phyloP scores from a whole-genome alignment of 441 rosid species.

The Cnidoscolus chayamansa region DNA sequence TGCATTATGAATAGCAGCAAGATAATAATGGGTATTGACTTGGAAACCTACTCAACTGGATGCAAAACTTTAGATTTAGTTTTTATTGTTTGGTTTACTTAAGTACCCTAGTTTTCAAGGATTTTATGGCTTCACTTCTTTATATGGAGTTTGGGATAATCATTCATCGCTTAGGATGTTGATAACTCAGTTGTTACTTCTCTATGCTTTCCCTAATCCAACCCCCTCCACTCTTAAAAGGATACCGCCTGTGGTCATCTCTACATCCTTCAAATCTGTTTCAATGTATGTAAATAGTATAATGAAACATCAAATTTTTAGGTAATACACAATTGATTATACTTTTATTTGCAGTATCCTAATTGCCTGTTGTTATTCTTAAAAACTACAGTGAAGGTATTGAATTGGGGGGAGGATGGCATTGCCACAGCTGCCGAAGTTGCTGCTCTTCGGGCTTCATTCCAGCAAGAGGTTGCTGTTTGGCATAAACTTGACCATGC shows the following conservation, averaged over 20 bases:
- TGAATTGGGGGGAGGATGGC: constrained; percentile 90
- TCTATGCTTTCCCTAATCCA: background rate
- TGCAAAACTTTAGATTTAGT: background rate
- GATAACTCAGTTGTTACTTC: background rate
- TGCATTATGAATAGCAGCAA: background rate
- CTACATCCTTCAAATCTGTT: background rate
- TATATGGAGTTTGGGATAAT: too few species aligned
- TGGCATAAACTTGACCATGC: constrained; percentile 89
- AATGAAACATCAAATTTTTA: too few species aligned
- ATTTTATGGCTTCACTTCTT: background rate
- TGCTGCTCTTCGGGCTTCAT: constrained; percentile 61
- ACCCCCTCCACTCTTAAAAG: background rate
- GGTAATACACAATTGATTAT: too few species aligned
- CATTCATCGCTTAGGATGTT: constrained; percentile 48
- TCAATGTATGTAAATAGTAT: background rate
- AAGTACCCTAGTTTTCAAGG: background rate
- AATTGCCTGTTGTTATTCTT: constrained; percentile 14
- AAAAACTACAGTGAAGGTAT: constrained; percentile 48
- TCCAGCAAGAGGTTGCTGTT: constrained; percentile 78
- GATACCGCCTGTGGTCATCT: background rate
- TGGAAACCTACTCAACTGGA: background rate
- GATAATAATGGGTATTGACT: too few species aligned
- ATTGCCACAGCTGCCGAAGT: constrained; percentile 68
- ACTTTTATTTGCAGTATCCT: constrained; percentile 15
- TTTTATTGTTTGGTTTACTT: background rate